These are phyloP conservation scores for Geotrichum europaeum DNA, from an alignment of 1,139 yeast species.

Conservation along the genomic window DNA sequence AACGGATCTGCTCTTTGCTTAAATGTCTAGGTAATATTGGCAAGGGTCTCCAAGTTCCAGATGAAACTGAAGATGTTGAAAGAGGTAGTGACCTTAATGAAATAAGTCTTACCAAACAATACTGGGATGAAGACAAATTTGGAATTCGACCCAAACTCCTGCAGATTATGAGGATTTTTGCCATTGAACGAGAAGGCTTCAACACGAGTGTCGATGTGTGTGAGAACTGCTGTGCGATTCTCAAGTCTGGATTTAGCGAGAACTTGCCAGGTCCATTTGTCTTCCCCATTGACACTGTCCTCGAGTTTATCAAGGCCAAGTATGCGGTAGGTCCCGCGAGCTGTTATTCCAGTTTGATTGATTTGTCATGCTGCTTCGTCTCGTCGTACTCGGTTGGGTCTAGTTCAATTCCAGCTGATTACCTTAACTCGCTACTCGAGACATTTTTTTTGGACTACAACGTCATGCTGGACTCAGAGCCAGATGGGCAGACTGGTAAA, in stretches of 20 bases:
- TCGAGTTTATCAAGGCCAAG: constrained; percentile 43
- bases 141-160: constrained; percentile 41
- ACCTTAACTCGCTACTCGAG: constrained; percentile 21
- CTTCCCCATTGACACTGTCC: constrained; percentile 30
- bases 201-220: constrained; percentile 41
- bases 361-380: constrained; percentile 15
- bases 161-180: constrained; percentile 40
- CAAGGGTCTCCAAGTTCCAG: constrained; percentile 46
- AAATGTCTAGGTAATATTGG: constrained; percentile 63
- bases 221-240: constrained; percentile 52
- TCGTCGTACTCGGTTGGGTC: constrained; percentile 12
- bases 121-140: constrained; percentile 41
- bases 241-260: constrained; percentile 42
- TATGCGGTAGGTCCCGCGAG: constrained; percentile 5
- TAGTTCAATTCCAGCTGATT: constrained; percentile 10
- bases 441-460: constrained; percentile 21
- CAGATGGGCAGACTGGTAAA: constrained; percentile 26
- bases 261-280: constrained; percentile 17
- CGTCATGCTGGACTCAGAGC: constrained; percentile 21
- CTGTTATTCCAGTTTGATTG: constrained; percentile 20
- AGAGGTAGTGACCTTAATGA: not conserved
- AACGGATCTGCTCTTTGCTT: constrained; percentile 42
- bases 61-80: constrained; percentile 23
- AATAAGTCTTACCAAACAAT: constrained; percentile 17
- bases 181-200: constrained; percentile 39